phyloP scores from a whole-genome alignment of 1,139 yeast species.

The Debaryomycetaceae sp. region DNA sequence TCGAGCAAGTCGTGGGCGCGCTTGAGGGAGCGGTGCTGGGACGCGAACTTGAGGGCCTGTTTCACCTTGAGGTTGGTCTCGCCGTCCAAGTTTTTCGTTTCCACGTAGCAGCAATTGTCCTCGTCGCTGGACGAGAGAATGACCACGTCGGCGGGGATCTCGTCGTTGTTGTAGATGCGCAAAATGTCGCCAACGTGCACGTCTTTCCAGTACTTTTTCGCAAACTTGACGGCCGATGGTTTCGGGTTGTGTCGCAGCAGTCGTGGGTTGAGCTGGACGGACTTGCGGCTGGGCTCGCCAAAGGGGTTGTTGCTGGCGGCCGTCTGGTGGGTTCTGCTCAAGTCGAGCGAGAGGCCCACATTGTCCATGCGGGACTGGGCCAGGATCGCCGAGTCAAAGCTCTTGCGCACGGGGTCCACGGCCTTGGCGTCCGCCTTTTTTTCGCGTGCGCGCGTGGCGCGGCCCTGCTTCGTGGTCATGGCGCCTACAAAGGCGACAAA shows the following conservation, averaged over 20 bases:
- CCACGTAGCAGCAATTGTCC: slow-evolving; percentile 45
- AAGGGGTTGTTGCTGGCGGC: slow-evolving; percentile 11
- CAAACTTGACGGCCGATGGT: slow-evolving; percentile 16
- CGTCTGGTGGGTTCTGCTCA: background rate
- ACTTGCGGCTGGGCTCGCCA: slow-evolving; percentile 11
- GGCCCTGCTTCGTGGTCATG: slow-evolving; percentile 27
- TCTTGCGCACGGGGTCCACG: slow-evolving; percentile 12
- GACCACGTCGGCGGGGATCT: slow-evolving; percentile 46
- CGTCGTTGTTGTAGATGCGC: slow-evolving; percentile 43
- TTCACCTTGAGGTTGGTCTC: slow-evolving; percentile 50
- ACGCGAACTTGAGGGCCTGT: slow-evolving; percentile 35
- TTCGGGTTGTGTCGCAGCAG: slow-evolving; percentile 1
- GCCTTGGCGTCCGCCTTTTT: slow-evolving; percentile 7
- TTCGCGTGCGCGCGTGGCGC: slow-evolving; percentile 20
- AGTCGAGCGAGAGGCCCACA: slow-evolving; percentile 3
- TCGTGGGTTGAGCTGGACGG: slow-evolving; percentile 10
- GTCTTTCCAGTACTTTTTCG: slow-evolving; percentile 38
- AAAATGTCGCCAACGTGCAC: slow-evolving; percentile 45
- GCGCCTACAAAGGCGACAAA: slow-evolving; percentile 19
- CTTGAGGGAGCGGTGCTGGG: slow-evolving; percentile 18
- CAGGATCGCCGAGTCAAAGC: slow-evolving; percentile 22
- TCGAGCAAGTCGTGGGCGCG: slow-evolving; percentile 35
- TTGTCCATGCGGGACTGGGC: background rate
- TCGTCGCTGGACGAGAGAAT: slow-evolving; percentile 42
- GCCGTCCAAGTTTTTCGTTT: slow-evolving; percentile 52